Evolutionary conservation across 2,329 filamentous ascomycete species (phyloP).

Genomic region (Ceratocystis papillata): DNA sequence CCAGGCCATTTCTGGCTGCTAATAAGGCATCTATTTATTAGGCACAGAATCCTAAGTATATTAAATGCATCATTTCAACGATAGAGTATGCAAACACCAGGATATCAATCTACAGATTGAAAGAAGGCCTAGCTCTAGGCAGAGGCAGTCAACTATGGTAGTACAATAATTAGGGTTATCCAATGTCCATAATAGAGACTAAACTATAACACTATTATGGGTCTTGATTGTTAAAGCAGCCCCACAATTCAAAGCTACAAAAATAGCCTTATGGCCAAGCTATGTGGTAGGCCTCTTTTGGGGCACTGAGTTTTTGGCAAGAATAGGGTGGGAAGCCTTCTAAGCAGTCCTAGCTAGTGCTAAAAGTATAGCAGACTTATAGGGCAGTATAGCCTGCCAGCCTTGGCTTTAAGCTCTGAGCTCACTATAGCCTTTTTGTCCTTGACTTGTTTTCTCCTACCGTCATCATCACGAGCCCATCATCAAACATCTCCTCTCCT

Average conservation of each 20-base stretch:
- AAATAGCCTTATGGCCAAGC: not conserved
- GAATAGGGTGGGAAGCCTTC: not conserved
- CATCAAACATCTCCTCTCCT: not conserved
- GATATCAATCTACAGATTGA: not conserved
- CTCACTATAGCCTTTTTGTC: not conserved
- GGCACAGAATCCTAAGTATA: not conserved
- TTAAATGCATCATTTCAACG: not conserved
- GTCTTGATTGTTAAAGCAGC: too few relatives aligned
- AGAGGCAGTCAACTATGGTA: not conserved
- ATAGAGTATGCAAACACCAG: not conserved
- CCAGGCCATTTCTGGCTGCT: not conserved
- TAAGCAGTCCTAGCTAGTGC: not conserved
- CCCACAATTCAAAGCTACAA: not conserved
- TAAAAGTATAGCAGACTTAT: not conserved
- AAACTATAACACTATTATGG: not conserved
- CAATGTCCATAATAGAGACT: not conserved
- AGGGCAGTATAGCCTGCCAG: too few relatives aligned
- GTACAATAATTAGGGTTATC: not conserved
- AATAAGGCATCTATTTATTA: not conserved
- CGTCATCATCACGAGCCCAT: not conserved
- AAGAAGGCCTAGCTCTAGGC: not conserved
- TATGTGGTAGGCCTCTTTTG: too few relatives aligned
- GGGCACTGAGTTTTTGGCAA: too few relatives aligned
- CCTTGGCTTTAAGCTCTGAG: not conserved
- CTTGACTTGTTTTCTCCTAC: not conserved